Conservation (phyloP, 2,329 filamentous ascomycete genomes). For the Delphinella strobiligena region DNA sequence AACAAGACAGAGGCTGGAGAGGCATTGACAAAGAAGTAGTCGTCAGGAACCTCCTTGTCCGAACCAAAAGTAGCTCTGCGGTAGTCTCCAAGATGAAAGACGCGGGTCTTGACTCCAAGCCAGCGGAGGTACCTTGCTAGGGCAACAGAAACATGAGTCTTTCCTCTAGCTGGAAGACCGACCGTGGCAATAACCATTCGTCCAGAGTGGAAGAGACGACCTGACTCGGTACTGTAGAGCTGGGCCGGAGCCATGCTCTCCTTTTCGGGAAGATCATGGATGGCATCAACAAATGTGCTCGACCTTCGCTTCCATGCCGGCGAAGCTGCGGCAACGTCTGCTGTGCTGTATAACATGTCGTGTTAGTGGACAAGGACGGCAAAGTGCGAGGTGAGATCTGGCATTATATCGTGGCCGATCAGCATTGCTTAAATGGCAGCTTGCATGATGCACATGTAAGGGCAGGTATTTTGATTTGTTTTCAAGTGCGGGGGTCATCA, state of each 20-base stretch:
- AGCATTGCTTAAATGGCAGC: too few species aligned
- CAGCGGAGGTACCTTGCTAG: slow-evolving; percentile 89
- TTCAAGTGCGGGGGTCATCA: background rate
- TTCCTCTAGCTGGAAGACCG: slow-evolving; percentile 84
- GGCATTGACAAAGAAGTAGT: slow-evolving; percentile 96
- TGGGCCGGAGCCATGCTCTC: slow-evolving; percentile 83
- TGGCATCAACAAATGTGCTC: slow-evolving; percentile 92
- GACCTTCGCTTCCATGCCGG: slow-evolving; percentile 84
- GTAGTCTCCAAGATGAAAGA: slow-evolving; percentile 96
- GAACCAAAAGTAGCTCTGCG: slow-evolving; percentile 79
- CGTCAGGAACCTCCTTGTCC: slow-evolving; percentile 76
- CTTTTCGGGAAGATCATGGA: slow-evolving; percentile 82
- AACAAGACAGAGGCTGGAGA: slow-evolving; percentile 85
- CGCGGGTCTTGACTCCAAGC: slow-evolving; percentile 95
- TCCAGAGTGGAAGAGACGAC: slow-evolving; percentile 90
- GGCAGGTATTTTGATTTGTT: background rate
- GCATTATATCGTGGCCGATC: too few species aligned
- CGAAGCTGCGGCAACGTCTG: slow-evolving; percentile 82
- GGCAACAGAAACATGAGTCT: slow-evolving; percentile 96
- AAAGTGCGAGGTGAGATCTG: background rate
- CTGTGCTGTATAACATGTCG: slow-evolving; percentile 47
- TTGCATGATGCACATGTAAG: background rate
- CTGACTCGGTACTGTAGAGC: slow-evolving; percentile 96
- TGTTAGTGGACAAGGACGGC: slow-evolving; percentile 1
- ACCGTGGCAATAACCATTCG: slow-evolving; percentile 96